Conservation (phyloP, 2,329 filamentous ascomycete genomes). For the Fusarium miscanthi region DNA sequence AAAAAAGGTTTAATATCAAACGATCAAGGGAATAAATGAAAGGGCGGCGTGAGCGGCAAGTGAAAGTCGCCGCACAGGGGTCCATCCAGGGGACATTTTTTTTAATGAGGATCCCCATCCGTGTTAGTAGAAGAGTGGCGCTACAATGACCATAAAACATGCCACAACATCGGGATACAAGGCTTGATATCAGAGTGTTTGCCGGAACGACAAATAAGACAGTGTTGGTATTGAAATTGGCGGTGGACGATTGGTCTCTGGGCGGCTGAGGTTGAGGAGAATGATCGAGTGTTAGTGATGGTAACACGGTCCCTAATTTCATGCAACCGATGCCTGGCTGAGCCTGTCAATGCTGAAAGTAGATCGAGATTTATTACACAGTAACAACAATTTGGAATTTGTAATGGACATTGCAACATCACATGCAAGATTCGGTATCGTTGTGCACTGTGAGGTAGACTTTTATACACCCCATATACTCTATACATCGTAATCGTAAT, state of each 20-base stretch:
- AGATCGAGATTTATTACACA: slow-evolving; percentile 6
- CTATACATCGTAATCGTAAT: background rate
- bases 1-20: slow-evolving; percentile 28
- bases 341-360: background rate
- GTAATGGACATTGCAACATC: background rate
- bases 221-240: slow-evolving; percentile 31
- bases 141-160: slow-evolving; percentile 45
- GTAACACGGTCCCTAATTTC: background rate
- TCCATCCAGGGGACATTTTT: slow-evolving; percentile 42
- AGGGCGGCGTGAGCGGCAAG: slow-evolving; percentile 33
- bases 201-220: slow-evolving; percentile 18
- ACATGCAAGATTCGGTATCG: background rate
- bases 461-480: background rate
- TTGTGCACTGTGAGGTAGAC: background rate
- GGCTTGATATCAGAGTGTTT: slow-evolving; percentile 24
- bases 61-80: slow-evolving; percentile 39
- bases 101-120: slow-evolving; percentile 48
- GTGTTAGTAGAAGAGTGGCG: slow-evolving; percentile 44
- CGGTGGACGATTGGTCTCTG: slow-evolving; percentile 10
- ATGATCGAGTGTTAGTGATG: background rate
- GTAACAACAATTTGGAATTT: background rate
- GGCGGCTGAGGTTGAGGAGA: background rate
- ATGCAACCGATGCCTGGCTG: background rate
- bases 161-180: slow-evolving; percentile 35
- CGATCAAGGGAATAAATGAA: slow-evolving; percentile 14